A percentile compares a stretch with the other conserved stretches of the same genome.
These are phyloP conservation scores for Posidonia australis DNA, from an alignment of 106 monocot species.

Conservation along the genomic window DNA sequence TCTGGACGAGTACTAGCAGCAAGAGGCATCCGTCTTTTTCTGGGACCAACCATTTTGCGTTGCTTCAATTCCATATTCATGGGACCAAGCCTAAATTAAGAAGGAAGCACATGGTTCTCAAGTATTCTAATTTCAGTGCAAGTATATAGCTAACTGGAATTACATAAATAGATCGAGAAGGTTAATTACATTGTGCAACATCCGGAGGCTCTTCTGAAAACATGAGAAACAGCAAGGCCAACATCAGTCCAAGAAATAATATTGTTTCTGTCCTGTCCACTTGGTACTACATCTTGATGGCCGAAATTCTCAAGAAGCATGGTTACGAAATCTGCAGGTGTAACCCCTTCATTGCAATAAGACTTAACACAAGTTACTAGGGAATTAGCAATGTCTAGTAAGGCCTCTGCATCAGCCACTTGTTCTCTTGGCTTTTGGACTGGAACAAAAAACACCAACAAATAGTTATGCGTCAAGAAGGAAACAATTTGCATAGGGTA, in stretches of 20 bases:
- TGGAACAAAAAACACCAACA: slow-evolving; percentile 10
- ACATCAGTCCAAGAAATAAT: slow-evolving; percentile 36
- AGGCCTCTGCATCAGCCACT: slow-evolving; percentile 79
- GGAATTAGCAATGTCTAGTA: slow-evolving; percentile 55
- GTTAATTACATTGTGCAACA: slow-evolving; percentile 68
- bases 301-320: slow-evolving; percentile 53
- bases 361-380: slow-evolving; percentile 41
- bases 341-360: slow-evolving; percentile 45
- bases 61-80: slow-evolving; percentile 56
- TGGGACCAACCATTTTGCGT: slow-evolving; percentile 24
- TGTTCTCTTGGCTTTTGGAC: slow-evolving; percentile 85
- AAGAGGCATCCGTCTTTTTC: slow-evolving; percentile 31
- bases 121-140: too few relatives aligned
- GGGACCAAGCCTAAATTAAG: slow-evolving; percentile 57
- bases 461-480: not conserved
- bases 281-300: slow-evolving; percentile 10
- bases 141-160: too few relatives aligned
- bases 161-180: slow-evolving; percentile 1
- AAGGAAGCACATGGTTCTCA: too few relatives aligned
- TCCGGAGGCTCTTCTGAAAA: slow-evolving; percentile 39
- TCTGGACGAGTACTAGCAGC: slow-evolving; percentile 38
- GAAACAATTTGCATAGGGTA: not conserved
- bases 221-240: slow-evolving; percentile 38
- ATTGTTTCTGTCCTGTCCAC: slow-evolving; percentile 3
- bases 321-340: slow-evolving; percentile 63